Conservation (phyloP, 2,329 filamentous ascomycete species). For the Xylariales sp. region DNA sequence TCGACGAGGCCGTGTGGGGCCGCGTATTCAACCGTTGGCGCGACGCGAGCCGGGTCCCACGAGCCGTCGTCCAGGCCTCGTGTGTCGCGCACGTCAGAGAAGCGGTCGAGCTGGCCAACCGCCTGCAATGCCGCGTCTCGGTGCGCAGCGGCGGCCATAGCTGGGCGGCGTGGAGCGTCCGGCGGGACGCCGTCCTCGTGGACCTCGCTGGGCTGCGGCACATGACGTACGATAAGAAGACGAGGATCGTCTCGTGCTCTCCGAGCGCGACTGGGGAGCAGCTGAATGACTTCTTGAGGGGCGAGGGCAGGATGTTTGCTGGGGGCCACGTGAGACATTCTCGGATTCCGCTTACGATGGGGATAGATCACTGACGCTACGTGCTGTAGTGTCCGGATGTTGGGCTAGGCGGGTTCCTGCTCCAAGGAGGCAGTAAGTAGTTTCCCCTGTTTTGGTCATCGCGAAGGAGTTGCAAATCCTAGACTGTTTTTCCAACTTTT, state of each 20-base stretch:
- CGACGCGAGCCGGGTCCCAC: constrained; percentile 50
- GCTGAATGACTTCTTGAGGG: constrained; percentile 55
- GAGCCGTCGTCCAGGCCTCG: constrained; percentile 56
- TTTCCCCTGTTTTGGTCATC: not conserved
- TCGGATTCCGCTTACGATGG: not conserved
- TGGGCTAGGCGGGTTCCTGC: constrained; percentile 65
- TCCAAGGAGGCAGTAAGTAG: constrained; percentile 61
- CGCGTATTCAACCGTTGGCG: constrained; percentile 59
- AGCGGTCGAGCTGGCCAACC: constrained; percentile 54
- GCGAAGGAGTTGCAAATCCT: not conserved
- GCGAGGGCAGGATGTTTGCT: constrained; percentile 59
- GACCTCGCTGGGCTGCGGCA: constrained; percentile 51
- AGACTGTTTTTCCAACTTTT: too few species aligned
- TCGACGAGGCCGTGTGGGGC: constrained; percentile 48
- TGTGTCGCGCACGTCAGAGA: constrained; percentile 51
- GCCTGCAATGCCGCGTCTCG: constrained; percentile 54
- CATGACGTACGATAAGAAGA: constrained; percentile 55
- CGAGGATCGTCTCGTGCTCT: constrained; percentile 55
- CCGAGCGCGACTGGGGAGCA: constrained; percentile 60
- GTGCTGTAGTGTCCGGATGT: constrained; percentile 62
- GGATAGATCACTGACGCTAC: not conserved
- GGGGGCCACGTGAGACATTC: constrained; percentile 57
- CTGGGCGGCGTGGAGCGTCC: constrained; percentile 62
- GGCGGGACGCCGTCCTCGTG: constrained; percentile 58
- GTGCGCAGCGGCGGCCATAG: constrained; percentile 62